A percentile compares a stretch with the other conserved stretches of the same genome.
These are phyloP conservation scores for Colletotrichum sp. DNA, from an alignment of 2,329 filamentous ascomycete species.

Conservation along the genomic window DNA sequence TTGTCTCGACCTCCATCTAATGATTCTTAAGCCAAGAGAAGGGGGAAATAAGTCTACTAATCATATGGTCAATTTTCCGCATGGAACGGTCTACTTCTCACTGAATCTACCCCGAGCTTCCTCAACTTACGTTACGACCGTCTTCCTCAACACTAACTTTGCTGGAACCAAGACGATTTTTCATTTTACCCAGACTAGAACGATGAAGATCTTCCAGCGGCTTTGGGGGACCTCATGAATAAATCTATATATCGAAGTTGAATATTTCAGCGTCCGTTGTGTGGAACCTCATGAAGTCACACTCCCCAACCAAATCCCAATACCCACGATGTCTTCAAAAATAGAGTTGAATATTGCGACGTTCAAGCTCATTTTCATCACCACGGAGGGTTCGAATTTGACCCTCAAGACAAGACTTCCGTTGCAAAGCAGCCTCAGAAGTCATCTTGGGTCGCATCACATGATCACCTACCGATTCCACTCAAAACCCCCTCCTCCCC, in stretches of 20 bases:
- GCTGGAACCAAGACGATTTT: not conserved
- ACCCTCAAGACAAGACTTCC: not conserved
- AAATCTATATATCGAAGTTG: not conserved
- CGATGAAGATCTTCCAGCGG: not conserved
- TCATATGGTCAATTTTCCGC: not conserved
- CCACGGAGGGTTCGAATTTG: not conserved
- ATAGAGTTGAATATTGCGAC: not conserved
- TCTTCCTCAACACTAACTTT: not conserved
- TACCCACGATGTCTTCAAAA: not conserved
- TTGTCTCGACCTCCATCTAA: not conserved
- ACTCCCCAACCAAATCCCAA: not conserved
- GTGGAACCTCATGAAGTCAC: not conserved
- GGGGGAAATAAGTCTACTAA: not conserved
- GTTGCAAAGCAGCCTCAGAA: not conserved
- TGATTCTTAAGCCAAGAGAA: not conserved
- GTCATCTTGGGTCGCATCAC: not conserved
- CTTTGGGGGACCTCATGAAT: not conserved
- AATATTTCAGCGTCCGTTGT: not conserved
- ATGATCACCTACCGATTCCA: not conserved
- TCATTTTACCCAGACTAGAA: not conserved
- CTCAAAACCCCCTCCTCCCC: not conserved
- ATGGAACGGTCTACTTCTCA: not conserved
- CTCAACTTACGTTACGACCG: not conserved
- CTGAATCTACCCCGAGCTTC: not conserved
- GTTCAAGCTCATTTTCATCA: not conserved